Conservation (phyloP, 2,329 filamentous ascomycete species). For the Alternaria metachromatica region DNA sequence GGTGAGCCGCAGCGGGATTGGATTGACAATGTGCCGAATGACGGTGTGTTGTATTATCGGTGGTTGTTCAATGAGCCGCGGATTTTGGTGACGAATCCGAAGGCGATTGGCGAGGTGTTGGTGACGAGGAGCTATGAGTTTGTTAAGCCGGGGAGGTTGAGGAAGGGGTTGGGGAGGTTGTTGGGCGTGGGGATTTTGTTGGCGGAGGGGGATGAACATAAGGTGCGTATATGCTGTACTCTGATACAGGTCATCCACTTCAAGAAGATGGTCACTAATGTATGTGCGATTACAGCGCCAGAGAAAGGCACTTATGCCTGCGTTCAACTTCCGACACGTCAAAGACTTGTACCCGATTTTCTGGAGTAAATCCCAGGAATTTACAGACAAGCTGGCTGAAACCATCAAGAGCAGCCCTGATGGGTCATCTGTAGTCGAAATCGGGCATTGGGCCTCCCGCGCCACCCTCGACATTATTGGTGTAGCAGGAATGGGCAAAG, state of each 20-base stretch:
- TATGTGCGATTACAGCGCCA: constrained; percentile 43
- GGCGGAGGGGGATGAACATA: constrained; percentile 91
- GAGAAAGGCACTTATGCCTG: constrained; percentile 56
- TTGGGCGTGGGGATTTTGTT: constrained; percentile 76
- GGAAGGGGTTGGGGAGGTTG: constrained; percentile 65
- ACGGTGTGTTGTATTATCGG: constrained; percentile 62
- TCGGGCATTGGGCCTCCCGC: constrained; percentile 56
- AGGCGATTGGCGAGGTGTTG: constrained; percentile 58
- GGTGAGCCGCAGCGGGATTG: constrained; percentile 58
- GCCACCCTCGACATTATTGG: constrained; percentile 67
- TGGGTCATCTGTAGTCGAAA: constrained; percentile 50
- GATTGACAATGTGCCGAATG: constrained; percentile 61
- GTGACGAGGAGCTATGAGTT: constrained; percentile 60
- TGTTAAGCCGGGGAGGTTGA: constrained; percentile 55
- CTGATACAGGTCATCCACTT: no score
- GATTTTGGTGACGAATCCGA: constrained; percentile 55
- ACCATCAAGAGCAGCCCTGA: constrained; percentile 30
- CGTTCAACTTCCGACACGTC: constrained; percentile 59
- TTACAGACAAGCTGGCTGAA: constrained; percentile 45
- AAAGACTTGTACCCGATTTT: constrained; percentile 59
- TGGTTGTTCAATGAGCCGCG: constrained; percentile 56
- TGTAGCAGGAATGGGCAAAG: constrained; percentile 62
- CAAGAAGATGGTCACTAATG: constrained; percentile 9
- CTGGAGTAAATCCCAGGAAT: constrained; percentile 57
- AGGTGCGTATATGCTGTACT: no score